Base-by-base conservation (phyloP, 805 yeast genomes). In the Pichia occidentalis region DNA sequence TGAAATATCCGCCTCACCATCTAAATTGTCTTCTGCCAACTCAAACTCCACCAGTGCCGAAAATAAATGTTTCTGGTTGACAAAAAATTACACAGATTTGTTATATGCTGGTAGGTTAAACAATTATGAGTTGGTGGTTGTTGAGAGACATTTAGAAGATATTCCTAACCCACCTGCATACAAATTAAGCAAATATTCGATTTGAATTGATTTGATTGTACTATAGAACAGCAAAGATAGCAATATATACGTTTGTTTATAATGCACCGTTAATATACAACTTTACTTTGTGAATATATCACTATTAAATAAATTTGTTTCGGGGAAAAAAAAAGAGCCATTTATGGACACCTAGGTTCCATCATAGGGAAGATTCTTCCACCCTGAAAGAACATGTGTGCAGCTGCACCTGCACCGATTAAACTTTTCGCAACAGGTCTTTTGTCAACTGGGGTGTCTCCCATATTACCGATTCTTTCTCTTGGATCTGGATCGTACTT, bases 71-170 rank as follows among this genome's bases (percentile, higher is more conserved):
- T 87, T 79, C 59, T 86, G 88, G 80, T 59, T 82, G 41, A 79
- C 90, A 4, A 71, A 72, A 33, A 84, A 84, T 52, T 88, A 84
- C 58, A 74, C 78, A 49, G 83, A 90, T 14, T 61, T 87, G 24
- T 61, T 88, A 41, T 71, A 63, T 45, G 87, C 77, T 10, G 80
- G 68, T 18, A 59, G 63, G 19, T 64, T 85, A 40, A 57, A 63
- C 2, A 57, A 54, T 14, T 60, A 68, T 13, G 88, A 80, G 47
- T 57, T 88, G 35, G 67, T 84, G 4, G 74, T 88, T 21, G 73
- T 86, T 27, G 97, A 88, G 57, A 71, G 87, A 57, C 90, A 92
- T 5, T 62, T 72, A 36, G 71, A 69, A 50, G 70, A 77, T 23
- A 49, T 57, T 48, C 70, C 77, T 21, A 59, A 71, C 13, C 65